phyloP scores from a whole-genome alignment of 2,329 filamentous ascomycete species.

The Verticillium alfalfae region DNA sequence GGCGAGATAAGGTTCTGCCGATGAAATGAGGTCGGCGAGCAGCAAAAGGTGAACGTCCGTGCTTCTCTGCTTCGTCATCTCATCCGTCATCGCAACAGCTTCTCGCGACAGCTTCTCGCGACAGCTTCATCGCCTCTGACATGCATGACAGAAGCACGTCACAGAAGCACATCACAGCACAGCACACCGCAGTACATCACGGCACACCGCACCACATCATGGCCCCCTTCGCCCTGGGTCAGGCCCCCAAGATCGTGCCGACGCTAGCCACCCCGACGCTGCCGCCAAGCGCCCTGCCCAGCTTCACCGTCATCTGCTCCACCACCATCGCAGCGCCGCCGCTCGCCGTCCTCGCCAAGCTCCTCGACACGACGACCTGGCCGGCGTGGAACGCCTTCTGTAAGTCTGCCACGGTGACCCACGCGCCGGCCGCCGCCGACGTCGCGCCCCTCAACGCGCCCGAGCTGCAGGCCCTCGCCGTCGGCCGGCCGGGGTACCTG shows the following conservation, averaged over 20 bases:
- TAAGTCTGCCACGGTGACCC: slow-evolving; percentile 18
- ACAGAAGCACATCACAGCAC: background rate
- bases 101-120: no score
- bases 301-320: slow-evolving; percentile 19
- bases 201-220: background rate
- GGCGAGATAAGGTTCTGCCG: no score
- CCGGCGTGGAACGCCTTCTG: slow-evolving; percentile 29
- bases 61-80: no score
- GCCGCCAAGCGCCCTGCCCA: background rate
- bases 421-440: slow-evolving; percentile 9
- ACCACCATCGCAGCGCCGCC: slow-evolving; percentile 26
- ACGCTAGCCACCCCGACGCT: background rate
- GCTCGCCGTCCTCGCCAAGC: slow-evolving; percentile 18
- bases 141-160: background rate
- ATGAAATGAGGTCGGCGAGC: no score
- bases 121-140: no score
- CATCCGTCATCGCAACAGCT: no score
- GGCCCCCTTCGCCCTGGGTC: background rate
- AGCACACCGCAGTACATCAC: background rate
- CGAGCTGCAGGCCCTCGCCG: slow-evolving; percentile 6
- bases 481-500: slow-evolving; percentile 13
- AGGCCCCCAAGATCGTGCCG: background rate
- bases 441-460: slow-evolving; percentile 12
- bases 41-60: no score
- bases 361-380: slow-evolving; percentile 24